These are phyloP conservation scores for Symbiodinium pilosum DNA, from an alignment of 73 alveolate species.

Conservation along the genomic window DNA sequence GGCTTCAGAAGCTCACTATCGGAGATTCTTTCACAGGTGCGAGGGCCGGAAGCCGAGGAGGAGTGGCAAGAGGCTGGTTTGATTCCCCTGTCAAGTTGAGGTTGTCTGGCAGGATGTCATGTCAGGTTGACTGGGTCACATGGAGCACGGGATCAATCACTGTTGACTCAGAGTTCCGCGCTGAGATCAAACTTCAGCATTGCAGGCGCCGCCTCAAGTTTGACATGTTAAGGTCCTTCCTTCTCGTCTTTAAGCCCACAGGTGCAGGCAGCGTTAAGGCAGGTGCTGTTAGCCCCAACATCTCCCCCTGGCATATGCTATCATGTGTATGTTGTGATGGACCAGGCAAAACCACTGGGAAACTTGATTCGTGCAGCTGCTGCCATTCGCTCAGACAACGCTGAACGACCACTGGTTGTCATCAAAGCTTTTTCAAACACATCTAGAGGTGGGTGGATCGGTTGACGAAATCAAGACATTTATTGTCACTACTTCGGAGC, in stretches of 20 bases:
- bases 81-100: not conserved
- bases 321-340: not conserved
- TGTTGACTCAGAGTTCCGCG: constrained; percentile 23
- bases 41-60: constrained; percentile 89
- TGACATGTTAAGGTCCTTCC: constrained; percentile 30
- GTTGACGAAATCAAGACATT: constrained; percentile 50
- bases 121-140: constrained; percentile 80
- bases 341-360: constrained; percentile 55
- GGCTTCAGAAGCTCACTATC: too few species aligned
- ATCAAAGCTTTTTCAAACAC: too few species aligned
- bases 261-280: constrained; percentile 92
- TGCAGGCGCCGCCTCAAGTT: not conserved
- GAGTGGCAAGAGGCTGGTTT: constrained; percentile 63
- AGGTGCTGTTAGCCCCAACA: too few species aligned
- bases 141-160: constrained; percentile 83
- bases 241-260: constrained; percentile 48
- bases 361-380: constrained; percentile 38
- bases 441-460: not conserved
- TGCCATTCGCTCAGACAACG: too few species aligned
- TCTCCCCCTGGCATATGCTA: too few species aligned
- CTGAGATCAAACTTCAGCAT: not conserved
- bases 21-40: not conserved
- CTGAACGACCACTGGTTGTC: not conserved
- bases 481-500: constrained; percentile 78
- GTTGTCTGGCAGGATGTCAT: too few species aligned